Base-by-base conservation (phyloP, 345 rosid genomes). In the Sonneratia alba region DNA sequence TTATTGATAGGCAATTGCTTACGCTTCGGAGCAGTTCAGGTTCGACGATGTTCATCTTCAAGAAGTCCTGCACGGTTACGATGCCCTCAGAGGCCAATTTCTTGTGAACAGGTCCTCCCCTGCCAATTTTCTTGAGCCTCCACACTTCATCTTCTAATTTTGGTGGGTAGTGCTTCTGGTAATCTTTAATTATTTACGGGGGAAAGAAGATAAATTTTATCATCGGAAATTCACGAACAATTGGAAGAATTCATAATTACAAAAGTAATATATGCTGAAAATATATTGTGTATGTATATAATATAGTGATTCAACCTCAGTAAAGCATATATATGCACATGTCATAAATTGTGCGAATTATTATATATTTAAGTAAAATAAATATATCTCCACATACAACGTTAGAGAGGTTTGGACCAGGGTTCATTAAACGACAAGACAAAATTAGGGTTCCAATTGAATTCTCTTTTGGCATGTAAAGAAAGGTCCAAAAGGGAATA, bases 161-260 rank as follows among this genome's bases (percentile, higher is more conserved):
- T 65, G 98, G 98, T 56, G 98, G 98, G 79, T 90, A 79, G 77
- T 92, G 94, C 78, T 92, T 92, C 90, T 83, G 86, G 86, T 88
- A 90, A 83, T 88, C 98, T 92, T 65, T 16, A 24, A 19, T 53
- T 53, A 18, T 18, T 4, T 42, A 42, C 10, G 10, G 7, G 21
- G 36, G 22, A 62, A 4, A 63, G 4, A 63, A 32, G 1, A 63
- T 47, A 47, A 47, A 42, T 42, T 9, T 47, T 13, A 62, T 62
- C 16, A 22, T 24, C 11, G 22, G 6, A 62, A 24, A 62, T n/a
- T 24, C 36, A 62, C 2, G 3, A 59, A 21, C 16, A 21, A 59
- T 47, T 47, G 14, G 15, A 47, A 9, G 51, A 27, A 59, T 21
- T 18, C 11, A 13, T 15, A n/a, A 16, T 55, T 4, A 55, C 6